Percentiles rank a stretch among this genome's conserved stretches.
Conservation (phyloP, 1,139 yeast genomes). For the Yamadazyma pseudoaaseri region DNA sequence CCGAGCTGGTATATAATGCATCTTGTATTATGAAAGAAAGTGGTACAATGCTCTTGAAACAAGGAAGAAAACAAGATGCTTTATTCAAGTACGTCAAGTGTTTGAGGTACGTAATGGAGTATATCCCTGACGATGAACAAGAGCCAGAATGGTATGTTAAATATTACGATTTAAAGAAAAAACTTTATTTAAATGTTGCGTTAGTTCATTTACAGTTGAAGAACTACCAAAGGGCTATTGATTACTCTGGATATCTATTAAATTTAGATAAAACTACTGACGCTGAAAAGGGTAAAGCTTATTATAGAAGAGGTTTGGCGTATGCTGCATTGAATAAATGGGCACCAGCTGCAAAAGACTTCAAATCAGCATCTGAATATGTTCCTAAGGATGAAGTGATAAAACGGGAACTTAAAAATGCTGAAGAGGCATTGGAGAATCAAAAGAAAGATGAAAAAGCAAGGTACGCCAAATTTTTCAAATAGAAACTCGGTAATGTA, state of each 20-base stretch:
- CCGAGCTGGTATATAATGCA: conserved; percentile 52
- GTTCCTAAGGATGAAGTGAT: conserved; percentile 55
- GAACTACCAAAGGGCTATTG: conserved; percentile 44
- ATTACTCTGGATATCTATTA: conserved; percentile 53
- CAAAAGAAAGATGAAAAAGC: conserved; percentile 50
- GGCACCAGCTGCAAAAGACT: conserved; percentile 49
- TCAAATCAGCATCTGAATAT: conserved; percentile 41
- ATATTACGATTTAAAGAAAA: conserved; percentile 57
- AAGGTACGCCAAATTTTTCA: conserved; percentile 59
- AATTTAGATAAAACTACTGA: conserved; percentile 41
- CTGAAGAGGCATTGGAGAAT: conserved; percentile 36
- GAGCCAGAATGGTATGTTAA: conserved; percentile 52
- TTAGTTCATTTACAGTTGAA: conserved; percentile 49
- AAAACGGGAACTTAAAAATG: conserved; percentile 37
- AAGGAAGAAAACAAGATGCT: conserved; percentile 50
- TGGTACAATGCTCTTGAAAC: conserved; percentile 59
- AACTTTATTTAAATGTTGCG: conserved; percentile 59
- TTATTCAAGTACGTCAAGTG: conserved; percentile 62
- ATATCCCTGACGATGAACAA: conserved; percentile 66
- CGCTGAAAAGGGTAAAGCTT: conserved; percentile 59
- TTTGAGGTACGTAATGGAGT: conserved; percentile 66
- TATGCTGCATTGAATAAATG: conserved; percentile 40
- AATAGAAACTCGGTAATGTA: no score
- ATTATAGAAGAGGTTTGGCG: conserved; percentile 60
- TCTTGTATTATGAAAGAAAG: conserved; percentile 59